These are phyloP conservation scores for Arthromyces matolae DNA, from an alignment of 768 basidiomycete genomes.

Conservation along the genomic window DNA sequence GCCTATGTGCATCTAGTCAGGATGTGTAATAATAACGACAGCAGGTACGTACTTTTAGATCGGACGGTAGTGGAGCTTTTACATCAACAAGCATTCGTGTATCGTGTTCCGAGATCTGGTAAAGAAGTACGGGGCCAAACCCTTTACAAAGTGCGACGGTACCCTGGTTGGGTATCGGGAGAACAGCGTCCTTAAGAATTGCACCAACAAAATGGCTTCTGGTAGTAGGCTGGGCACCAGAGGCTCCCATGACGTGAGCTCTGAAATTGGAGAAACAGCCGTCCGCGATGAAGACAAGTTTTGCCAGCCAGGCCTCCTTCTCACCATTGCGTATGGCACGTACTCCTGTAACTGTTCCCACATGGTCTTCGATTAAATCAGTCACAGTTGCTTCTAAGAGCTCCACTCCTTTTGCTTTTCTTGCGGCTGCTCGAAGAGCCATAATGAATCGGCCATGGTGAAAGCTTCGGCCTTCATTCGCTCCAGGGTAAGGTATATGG, in stretches of 20 bases:
- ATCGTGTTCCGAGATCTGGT: slow-evolving; percentile 86
- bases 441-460: slow-evolving; percentile 93
- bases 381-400: slow-evolving; percentile 83
- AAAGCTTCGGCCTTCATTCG: slow-evolving; percentile 76
- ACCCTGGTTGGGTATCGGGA: slow-evolving; percentile 76
- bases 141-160: slow-evolving; percentile 81
- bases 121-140: slow-evolving; percentile 85
- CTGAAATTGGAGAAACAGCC: slow-evolving; percentile 96
- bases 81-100: slow-evolving; percentile 94
- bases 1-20: slow-evolving; percentile 31
- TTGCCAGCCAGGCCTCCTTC: slow-evolving; percentile 61
- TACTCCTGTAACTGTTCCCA: slow-evolving; percentile 62
- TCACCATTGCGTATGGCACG: slow-evolving; percentile 48
- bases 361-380: slow-evolving; percentile 56
- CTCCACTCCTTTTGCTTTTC: slow-evolving; percentile 59
- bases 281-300: slow-evolving; percentile 86
- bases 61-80: slow-evolving; percentile 75
- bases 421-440: slow-evolving; percentile 66
- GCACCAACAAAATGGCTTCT: slow-evolving; percentile 84
- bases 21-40: background rate
- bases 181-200: slow-evolving; percentile 68
- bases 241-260: slow-evolving; percentile 52
- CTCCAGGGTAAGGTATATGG: slow-evolving; percentile 83
- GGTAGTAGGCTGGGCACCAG: slow-evolving; percentile 47
- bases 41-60: slow-evolving; percentile 58